Evolutionary conservation across 2,329 filamentous ascomycete species (phyloP).

Genomic region (Penicillium freii): DNA sequence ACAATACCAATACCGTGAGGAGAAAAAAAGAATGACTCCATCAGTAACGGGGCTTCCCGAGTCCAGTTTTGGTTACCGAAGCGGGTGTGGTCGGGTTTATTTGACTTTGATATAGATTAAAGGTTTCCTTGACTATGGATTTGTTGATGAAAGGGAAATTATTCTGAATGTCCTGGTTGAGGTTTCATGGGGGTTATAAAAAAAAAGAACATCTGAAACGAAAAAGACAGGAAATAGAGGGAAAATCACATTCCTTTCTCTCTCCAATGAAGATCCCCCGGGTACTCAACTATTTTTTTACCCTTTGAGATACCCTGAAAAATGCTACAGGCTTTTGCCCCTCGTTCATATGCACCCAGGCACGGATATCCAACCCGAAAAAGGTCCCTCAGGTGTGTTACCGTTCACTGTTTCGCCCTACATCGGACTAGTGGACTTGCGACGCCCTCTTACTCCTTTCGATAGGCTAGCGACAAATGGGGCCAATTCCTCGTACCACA

Average conservation of each 20-base stretch:
- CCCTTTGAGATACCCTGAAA: constrained; percentile 1
- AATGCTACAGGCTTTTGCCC: constrained; percentile 18
- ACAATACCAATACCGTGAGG: constrained; percentile 9
- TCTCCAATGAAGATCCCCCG: constrained; percentile 5
- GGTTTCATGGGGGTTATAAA: background rate
- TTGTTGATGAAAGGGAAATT: background rate
- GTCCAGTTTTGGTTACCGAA: constrained; percentile 13
- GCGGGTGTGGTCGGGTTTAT: constrained; percentile 22
- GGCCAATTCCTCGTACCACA: constrained; percentile 5
- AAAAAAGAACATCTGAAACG: constrained; percentile 7
- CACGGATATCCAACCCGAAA: constrained; percentile 12
- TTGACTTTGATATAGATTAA: background rate
- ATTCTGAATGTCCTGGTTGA: too few relatives aligned
- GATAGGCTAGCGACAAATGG: background rate
- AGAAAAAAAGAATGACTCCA: background rate
- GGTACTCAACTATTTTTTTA: background rate
- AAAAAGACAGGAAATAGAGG: background rate
- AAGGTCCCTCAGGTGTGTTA: constrained; percentile 3
- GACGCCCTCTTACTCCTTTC: constrained; percentile 1
- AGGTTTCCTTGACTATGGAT: background rate
- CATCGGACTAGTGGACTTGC: constrained; percentile 6
- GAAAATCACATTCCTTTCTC: background rate
- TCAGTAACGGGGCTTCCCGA: constrained; percentile 22
- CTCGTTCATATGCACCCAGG: constrained; percentile 22
- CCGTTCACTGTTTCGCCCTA: constrained; percentile 4